Conservation (phyloP, 78 protist species). For the Dictyostelium capitatum region DNA sequence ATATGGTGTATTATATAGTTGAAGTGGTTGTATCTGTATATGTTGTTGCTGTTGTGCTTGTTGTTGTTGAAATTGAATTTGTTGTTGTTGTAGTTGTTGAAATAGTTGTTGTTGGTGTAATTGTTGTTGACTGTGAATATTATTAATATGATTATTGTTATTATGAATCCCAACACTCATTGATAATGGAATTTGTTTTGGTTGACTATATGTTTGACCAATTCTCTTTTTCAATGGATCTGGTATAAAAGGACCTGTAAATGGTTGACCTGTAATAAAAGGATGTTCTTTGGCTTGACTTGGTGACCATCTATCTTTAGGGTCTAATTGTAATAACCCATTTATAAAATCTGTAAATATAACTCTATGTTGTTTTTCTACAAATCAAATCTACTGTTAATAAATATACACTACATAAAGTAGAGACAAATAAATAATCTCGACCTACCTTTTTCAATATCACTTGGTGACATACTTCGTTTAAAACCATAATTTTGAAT, state of each 20-base stretch:
- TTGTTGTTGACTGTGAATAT: not conserved
- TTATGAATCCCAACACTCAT: not conserved
- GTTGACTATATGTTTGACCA: not conserved
- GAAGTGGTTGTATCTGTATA: constrained; percentile 5
- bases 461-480: constrained; percentile 36
- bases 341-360: constrained; percentile 77
- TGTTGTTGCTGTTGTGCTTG: constrained; percentile 1
- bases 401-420: too few species aligned
- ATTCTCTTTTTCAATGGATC: constrained; percentile 49
- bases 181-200: constrained; percentile 21
- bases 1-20: not conserved
- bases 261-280: constrained; percentile 84
- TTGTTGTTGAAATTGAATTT: not conserved
- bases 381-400: not conserved
- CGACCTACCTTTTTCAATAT: constrained; percentile 35
- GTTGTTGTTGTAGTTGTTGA: not conserved
- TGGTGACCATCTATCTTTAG: constrained; percentile 88
- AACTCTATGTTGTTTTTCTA: constrained; percentile 74
- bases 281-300: constrained; percentile 87
- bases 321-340: constrained; percentile 83
- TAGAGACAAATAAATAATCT: not conserved
- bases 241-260: constrained; percentile 60
- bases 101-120: not conserved
- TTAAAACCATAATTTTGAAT: constrained; percentile 68
- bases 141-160: not conserved